Evolutionary conservation across 345 rosid genomes (phyloP).

Genomic region (Corchorus olitorius): DNA sequence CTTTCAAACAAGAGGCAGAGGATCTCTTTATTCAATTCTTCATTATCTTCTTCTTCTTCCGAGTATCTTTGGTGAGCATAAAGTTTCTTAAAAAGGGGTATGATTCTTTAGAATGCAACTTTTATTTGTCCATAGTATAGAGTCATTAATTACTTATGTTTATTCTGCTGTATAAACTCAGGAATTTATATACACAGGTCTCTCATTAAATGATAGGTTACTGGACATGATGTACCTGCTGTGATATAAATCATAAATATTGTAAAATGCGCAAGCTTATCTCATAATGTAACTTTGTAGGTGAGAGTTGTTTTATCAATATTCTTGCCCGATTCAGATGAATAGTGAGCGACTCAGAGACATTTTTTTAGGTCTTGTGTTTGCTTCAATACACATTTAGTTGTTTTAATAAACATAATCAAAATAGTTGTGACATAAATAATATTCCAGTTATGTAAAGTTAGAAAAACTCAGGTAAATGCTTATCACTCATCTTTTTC

Average conservation of each 20-base stretch:
- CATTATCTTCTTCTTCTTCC: conserved; percentile 32
- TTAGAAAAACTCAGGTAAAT: background rate
- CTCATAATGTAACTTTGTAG: background rate
- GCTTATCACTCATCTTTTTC: background rate
- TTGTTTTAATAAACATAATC: background rate
- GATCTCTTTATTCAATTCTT: conserved; percentile 36
- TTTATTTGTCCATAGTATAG: conserved; percentile 15
- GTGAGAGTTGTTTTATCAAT: background rate
- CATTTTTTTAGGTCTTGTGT: background rate
- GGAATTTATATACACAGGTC: background rate
- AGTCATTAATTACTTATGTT: conserved; percentile 17
- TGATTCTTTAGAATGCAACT: conserved; percentile 1
- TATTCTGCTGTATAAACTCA: conserved; percentile 5
- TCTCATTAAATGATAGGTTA: background rate
- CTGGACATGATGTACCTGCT: conserved; percentile 3
- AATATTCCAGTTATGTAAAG: background rate
- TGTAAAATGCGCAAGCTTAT: background rate
- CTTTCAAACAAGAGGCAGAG: conserved; percentile 40
- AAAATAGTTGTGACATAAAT: background rate
- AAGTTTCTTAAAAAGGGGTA: background rate
- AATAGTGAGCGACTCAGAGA: background rate
- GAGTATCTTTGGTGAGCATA: conserved; percentile 30
- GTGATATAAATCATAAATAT: background rate
- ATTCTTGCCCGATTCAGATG: background rate
- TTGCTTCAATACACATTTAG: background rate